Evolutionary conservation across 1,284 basidiomycete genomes (phyloP), one percentile per base, ranked within the genome.

Genomic region (Boletus sp.): DNA sequence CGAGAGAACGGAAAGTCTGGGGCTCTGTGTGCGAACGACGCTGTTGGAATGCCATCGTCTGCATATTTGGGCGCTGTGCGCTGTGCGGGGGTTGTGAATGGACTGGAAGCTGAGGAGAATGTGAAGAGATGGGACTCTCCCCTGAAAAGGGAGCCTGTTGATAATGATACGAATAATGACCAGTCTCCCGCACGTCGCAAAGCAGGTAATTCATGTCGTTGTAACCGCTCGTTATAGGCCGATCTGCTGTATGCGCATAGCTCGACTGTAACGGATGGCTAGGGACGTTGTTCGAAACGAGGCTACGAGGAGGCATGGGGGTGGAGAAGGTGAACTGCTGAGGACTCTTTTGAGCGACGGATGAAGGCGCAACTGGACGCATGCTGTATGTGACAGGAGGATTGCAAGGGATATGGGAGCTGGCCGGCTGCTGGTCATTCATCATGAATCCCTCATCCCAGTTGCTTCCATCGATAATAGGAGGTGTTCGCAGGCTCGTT

Each of bases 391-490:
- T 34, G 74, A 66, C 51, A 27, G 71, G 57, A 19, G 72, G 66
- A 16, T 68, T 53, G 32, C 74, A 61, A 26, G 76, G 66, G 26
- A 72, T 56, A 13, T 74, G 63, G 32, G 67, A 61, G 39, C 44
- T 36, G 34, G 60, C 1, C 10, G 72, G 60, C 42, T 73, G 71
- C 38, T 76, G 75, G 33, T 81, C 78, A 43, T 65, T 68, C 61
- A 81, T 71, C 40, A 81, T 71, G 52, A 83, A 71, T 12, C 72
- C 65, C 34, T 82, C 77, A 36, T 80, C 75, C 84, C 84, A 86
- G 41, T 69, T 62, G 39, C 69, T 56, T 40, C 72, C 65, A 54
- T 81, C 78, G 44, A 82, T 72, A 44, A 75, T 70, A 39, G 65
- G 68, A 38, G 65, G 65, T 3, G 66, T 69, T 17, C 65, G 65